phyloP scores from a whole-genome alignment of 2,329 filamentous ascomycete genomes.

The Pseudogymnoascus sp. region DNA sequence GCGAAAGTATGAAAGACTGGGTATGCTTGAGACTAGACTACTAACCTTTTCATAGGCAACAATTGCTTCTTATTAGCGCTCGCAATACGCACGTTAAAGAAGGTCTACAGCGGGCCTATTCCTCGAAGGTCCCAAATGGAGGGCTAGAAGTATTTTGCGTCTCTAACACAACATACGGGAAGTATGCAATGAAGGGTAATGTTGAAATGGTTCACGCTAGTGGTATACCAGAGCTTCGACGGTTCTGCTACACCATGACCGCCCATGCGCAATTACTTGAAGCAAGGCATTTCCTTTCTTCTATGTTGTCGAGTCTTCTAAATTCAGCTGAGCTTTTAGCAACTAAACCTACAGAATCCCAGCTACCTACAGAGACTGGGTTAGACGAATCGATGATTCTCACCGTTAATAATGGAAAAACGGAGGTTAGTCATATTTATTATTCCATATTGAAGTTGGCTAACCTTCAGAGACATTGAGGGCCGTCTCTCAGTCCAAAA shows the following conservation, averaged over 20 bases:
- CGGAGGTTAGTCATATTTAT: constrained; percentile 13
- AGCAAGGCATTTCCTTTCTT: constrained; percentile 25
- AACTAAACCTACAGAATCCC: constrained; percentile 8
- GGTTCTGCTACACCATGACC: constrained; percentile 27
- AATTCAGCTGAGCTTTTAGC: constrained; percentile 26
- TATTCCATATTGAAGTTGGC: background rate
- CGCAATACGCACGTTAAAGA: constrained; percentile 26
- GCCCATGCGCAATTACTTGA: constrained; percentile 28
- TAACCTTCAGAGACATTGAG: constrained; percentile 11
- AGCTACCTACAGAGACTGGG: constrained; percentile 1
- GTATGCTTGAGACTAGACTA: background rate
- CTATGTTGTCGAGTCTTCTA: constrained; percentile 23
- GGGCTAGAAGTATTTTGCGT: constrained; percentile 29
- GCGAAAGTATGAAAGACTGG: background rate
- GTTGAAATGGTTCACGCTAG: constrained; percentile 23
- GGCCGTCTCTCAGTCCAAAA: constrained; percentile 6
- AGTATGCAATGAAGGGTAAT: constrained; percentile 26
- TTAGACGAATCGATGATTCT: constrained; percentile 11
- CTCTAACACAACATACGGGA: constrained; percentile 29
- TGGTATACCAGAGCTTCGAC: constrained; percentile 28
- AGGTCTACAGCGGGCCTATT: constrained; percentile 23
- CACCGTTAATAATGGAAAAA: constrained; percentile 7
- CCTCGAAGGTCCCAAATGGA: constrained; percentile 17
- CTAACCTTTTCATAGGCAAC: constrained; percentile 17
- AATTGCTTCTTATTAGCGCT: constrained; percentile 25